Conservation (phyloP, 106 monocot genomes). For the Dactylorhiza incarnata region DNA sequence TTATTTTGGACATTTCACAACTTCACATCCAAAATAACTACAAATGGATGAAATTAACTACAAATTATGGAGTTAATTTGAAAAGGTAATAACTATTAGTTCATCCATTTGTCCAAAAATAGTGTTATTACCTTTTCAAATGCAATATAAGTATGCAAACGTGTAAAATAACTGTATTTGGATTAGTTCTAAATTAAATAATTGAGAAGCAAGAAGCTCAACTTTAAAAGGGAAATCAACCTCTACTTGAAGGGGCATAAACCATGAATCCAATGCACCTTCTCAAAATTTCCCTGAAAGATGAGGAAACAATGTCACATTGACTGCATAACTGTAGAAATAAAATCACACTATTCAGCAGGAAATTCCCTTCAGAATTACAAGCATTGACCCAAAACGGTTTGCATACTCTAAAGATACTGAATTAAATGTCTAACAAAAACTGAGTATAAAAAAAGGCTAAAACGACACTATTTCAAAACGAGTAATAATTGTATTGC, state of each 20-base stretch:
- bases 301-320: background rate
- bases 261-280: slow-evolving; percentile 77
- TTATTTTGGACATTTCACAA: too few species aligned
- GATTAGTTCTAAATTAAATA: background rate
- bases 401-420: background rate
- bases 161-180: slow-evolving; percentile 10
- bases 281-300: slow-evolving; percentile 68
- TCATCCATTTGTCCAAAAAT: background rate
- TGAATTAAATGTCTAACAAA: background rate
- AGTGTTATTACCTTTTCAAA: slow-evolving; percentile 60
- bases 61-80: too few species aligned
- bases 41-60: too few species aligned
- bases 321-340: background rate
- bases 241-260: slow-evolving; percentile 65
- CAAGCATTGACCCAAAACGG: background rate
- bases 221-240: slow-evolving; percentile 20
- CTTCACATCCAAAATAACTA: too few species aligned
- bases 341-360: background rate
- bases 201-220: background rate
- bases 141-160: slow-evolving; percentile 41
- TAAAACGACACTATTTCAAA: background rate
- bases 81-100: too few species aligned
- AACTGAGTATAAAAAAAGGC: background rate
- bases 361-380: background rate
- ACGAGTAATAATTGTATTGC: too few species aligned